Evolutionary conservation across 2,329 filamentous ascomycete genomes (phyloP), one percentile per base, ranked within the genome.

Genomic region (Pyrenochaeta sp.): DNA sequence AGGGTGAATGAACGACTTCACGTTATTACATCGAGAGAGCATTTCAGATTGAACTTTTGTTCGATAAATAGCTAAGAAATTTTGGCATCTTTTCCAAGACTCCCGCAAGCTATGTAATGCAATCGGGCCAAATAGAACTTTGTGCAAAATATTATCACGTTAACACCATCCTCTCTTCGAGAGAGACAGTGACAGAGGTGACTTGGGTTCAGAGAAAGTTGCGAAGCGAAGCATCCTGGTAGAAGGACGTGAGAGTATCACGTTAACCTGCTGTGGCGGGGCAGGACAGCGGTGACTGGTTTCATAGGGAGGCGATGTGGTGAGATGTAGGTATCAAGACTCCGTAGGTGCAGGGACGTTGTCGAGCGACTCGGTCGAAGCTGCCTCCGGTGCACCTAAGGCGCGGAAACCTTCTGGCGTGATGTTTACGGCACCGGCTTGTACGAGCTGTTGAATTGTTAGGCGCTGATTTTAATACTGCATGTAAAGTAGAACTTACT

Each of bases 361-460:
- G 11, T 53, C 43, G 13, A 44, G 31, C 7, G 43, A 32, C 22
- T 42, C 21, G 9, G 26, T 20, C 7, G 32, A 23, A 13, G 19
- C 30, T 17, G 39, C 41, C 19, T 48, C 51, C 14, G 43, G 53
- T 6, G 57, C 41, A 11, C 41, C 52, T 3, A 72, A 50, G 7
- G 91, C 91, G 56, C 87, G 81, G 67, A 97, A 89, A 4, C 88
- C 90, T 53, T 96, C 88, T 9, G 94, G 73, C 0, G 89, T 90
- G 37, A 97, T 86, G 43, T 84, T 90, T 9, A 97, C 92, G 7
- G 94, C 93, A 35, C 94, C 93, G 5, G 94, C 91, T 84, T 96
- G 89, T 20, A 97, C 91, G 52, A 99, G 84, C 70, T 73, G 22
- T 10, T 38, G 1, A 48, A 3, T 26, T 20, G 13, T 23, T 20